Base-by-base conservation (phyloP, 768 basidiomycete species). In the Suillus plorans region DNA sequence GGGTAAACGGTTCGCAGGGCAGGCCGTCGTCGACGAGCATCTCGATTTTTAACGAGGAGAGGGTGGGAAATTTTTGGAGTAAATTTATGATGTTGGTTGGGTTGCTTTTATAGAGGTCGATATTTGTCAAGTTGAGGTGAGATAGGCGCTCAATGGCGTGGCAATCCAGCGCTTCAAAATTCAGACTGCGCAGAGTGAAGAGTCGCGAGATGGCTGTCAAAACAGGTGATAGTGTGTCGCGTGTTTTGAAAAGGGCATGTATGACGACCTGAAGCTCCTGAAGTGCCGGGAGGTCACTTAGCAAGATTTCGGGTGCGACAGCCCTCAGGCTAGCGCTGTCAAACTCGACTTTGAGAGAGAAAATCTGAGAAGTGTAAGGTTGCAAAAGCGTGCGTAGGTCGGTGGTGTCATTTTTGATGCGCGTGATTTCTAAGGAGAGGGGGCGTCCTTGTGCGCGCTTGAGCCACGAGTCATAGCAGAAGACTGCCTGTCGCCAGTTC, bases 81-180 rank as follows among this genome's bases (percentile, higher is more conserved):
- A 44, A 20, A 7, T 7, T 18, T 7, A 44, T 44, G 18, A 44
- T 9, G 6, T 6, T 20, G 42, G 18, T 0, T 3, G 42, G 42
- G 6, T 8, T 3, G 18, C 18, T 18, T 9, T 0, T 14, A 20
- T 0, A 0, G 42, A 20, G 18, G 8, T 44, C 3, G 18, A 20
- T 5, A 20, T 8, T 20, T 44, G 42, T 44, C 18, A 44, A 7
- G 18, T 44, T 44, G 18, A 44, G 42, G 18, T 18, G 18, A 45
- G 45, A 45, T 9, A 45, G n/a, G 20, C 20, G 0, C 9, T 45
- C 2, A n/a, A 20, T 10, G n/a, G 4, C 4, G 20, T 4, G 10
- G 20, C 0, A 0, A n/a, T 20, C 9, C 45, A 10, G 1, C n/a
- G 1, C 0, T 1, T 12, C 9, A 20, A 45, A 12, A 20, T 45